These are phyloP conservation scores for Trametes meyenii DNA, from an alignment of 768 basidiomycete genomes.

Conservation along the genomic window DNA sequence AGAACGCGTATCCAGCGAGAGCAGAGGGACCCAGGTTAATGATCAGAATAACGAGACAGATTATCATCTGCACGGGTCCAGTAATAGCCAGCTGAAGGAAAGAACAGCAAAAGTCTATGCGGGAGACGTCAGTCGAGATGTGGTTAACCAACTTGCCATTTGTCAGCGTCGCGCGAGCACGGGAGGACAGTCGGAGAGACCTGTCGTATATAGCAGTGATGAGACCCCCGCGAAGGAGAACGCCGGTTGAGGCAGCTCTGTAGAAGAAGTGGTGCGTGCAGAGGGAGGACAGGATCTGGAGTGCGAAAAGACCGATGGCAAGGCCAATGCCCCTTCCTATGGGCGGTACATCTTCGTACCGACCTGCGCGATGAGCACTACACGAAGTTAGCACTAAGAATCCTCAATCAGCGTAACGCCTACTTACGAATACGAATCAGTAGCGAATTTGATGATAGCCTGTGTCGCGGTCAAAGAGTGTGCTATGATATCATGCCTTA, in stretches of 20 bases:
- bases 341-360: slow-evolving; percentile 37
- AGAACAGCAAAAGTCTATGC: slow-evolving; percentile 85
- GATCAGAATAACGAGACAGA: slow-evolving; percentile 76
- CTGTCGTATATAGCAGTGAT: slow-evolving; percentile 87
- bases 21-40: slow-evolving; percentile 68
- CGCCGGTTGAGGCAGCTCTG: slow-evolving; percentile 70
- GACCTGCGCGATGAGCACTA: slow-evolving; percentile 31
- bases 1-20: slow-evolving; percentile 59
- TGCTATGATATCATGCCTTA: background rate
- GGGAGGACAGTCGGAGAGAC: slow-evolving; percentile 73
- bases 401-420: background rate
- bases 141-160: slow-evolving; percentile 93
- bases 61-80: slow-evolving; percentile 72
- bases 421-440: slow-evolving; percentile 54
- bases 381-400: background rate
- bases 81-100: slow-evolving; percentile 85
- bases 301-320: slow-evolving; percentile 64
- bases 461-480: slow-evolving; percentile 27
- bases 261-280: slow-evolving; percentile 86
- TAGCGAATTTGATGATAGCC: slow-evolving; percentile 74
- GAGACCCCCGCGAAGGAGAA: slow-evolving; percentile 79
- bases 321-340: slow-evolving; percentile 73
- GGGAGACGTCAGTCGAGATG: slow-evolving; percentile 89
- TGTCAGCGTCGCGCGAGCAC: slow-evolving; percentile 76
- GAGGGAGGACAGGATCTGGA: slow-evolving; percentile 70